These are phyloP conservation scores for Chondrus crispus DNA, from an alignment of 23 red algal genomes.

Conservation along the genomic window DNA sequence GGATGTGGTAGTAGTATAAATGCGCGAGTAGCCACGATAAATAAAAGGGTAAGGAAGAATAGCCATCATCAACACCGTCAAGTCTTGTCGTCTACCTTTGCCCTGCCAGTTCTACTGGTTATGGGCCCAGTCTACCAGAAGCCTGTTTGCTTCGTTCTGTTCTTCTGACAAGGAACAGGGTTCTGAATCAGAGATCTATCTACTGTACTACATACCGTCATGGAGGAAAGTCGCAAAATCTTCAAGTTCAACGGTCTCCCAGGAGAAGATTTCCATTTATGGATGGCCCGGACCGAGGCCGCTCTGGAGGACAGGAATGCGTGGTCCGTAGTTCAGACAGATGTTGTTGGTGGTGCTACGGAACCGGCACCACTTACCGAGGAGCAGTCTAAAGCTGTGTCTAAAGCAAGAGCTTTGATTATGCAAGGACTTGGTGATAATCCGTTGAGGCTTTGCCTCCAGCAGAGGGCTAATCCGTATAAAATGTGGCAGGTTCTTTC, in stretches of 20 bases:
- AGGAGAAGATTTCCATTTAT: not conserved
- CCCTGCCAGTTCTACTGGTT: no score
- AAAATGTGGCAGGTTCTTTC: not conserved
- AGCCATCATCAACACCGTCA: no score
- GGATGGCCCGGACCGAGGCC: not conserved
- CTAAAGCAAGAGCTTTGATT: not conserved
- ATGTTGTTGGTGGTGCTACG: not conserved
- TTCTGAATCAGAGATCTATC: no score
- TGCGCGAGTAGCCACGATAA: no score
- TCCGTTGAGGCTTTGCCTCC: not conserved
- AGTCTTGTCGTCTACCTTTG: no score
- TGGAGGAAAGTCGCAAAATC: not conserved
- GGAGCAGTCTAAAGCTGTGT: not conserved
- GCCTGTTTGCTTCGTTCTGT: no score
- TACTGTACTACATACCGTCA: no score
- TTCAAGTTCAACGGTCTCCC: not conserved
- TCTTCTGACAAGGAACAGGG: no score
- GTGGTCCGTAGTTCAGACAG: not conserved
- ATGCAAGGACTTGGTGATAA: not conserved
- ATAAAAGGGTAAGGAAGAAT: no score
- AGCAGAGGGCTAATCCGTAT: not conserved
- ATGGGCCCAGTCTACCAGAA: no score
- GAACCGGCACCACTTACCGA: not conserved
- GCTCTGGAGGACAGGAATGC: not conserved
- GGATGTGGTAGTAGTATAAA: no score